These are phyloP conservation scores for Sordariomycetes sp. DNA, from an alignment of 2,329 filamentous ascomycete genomes.

Conservation along the genomic window DNA sequence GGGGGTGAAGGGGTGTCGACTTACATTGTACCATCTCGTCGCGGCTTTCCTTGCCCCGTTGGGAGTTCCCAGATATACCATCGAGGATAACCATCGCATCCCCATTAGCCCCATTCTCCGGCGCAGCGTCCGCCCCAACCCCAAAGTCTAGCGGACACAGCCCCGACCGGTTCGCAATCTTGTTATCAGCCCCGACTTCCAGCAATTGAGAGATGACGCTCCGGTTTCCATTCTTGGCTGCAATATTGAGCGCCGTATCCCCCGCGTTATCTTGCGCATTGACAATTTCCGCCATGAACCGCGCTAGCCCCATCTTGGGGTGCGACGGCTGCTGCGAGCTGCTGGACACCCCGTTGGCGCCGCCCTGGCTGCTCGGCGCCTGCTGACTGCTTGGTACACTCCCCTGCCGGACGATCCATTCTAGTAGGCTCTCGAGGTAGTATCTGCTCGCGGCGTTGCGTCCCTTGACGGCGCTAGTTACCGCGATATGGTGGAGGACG, in stretches of 20 bases:
- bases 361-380: constrained; percentile 15
- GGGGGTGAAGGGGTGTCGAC: constrained; percentile 18
- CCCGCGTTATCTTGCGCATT: constrained; percentile 89
- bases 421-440: constrained; percentile 85
- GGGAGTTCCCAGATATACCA: constrained; percentile 15
- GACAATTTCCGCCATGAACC: constrained; percentile 95
- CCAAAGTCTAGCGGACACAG: constrained; percentile 89
- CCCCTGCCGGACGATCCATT: constrained; percentile 85
- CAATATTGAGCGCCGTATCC: constrained; percentile 89
- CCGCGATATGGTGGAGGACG: constrained; percentile 88
- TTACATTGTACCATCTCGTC: constrained; percentile 69
- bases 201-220: constrained; percentile 95
- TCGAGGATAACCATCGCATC: constrained; percentile 28
- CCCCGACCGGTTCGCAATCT: constrained; percentile 80
- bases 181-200: constrained; percentile 89
- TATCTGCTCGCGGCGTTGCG: constrained; percentile 85
- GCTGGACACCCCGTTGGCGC: constrained; percentile 14
- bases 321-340: constrained; percentile 24
- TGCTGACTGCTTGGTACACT: constrained; percentile 44
- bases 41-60: constrained; percentile 56
- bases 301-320: constrained; percentile 71
- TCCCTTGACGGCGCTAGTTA: constrained; percentile 91
- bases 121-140: constrained; percentile 54
- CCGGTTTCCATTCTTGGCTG: constrained; percentile 80
- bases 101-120: constrained; percentile 26